These are phyloP conservation scores for Kwoniella newhampshirensis DNA, from an alignment of 768 basidiomycete genomes.

Conservation along the genomic window DNA sequence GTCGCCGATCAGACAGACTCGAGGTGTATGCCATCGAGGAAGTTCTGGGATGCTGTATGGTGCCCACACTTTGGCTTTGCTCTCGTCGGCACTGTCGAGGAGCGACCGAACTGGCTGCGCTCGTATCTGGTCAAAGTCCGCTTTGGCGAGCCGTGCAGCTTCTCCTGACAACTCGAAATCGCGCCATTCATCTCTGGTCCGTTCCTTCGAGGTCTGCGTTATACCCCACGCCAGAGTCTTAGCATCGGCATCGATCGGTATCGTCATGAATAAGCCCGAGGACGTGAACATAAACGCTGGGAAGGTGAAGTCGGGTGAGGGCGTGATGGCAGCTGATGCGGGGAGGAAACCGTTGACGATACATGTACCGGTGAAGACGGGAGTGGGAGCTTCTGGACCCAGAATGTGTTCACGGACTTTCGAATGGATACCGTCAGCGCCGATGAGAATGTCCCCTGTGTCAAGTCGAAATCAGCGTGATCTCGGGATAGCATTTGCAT, in stretches of 20 bases:
- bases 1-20: slow-evolving; percentile 32
- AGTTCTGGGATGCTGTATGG: slow-evolving; percentile 13
- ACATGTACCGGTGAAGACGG: slow-evolving; percentile 2
- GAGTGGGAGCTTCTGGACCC: slow-evolving; percentile 1
- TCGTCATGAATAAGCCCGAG: slow-evolving; percentile 16
- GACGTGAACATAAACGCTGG: slow-evolving; percentile 20
- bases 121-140: slow-evolving; percentile 4
- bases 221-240: slow-evolving; percentile 20
- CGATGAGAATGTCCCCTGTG: slow-evolving; percentile 37
- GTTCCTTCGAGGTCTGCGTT: slow-evolving; percentile 3
- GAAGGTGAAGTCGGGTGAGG: slow-evolving; percentile 6
- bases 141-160: slow-evolving; percentile 4
- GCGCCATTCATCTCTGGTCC: slow-evolving; percentile 6
- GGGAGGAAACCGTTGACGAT: slow-evolving; percentile 15
- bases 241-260: slow-evolving; percentile 11
- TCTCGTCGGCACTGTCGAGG: slow-evolving; percentile 7
- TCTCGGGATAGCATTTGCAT: too few species aligned
- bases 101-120: slow-evolving; percentile 12
- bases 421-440: slow-evolving; percentile 41
- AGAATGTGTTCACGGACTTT: slow-evolving; percentile 30
- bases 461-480: neutral
- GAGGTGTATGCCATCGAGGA: slow-evolving; percentile 13
- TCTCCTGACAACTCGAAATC: slow-evolving; percentile 7
- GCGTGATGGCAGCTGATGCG: slow-evolving; percentile 2
- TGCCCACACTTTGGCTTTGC: slow-evolving; percentile 15